Evolutionary conservation across 441 rosid species (phyloP).

Genomic region (Pelargonium australe): DNA sequence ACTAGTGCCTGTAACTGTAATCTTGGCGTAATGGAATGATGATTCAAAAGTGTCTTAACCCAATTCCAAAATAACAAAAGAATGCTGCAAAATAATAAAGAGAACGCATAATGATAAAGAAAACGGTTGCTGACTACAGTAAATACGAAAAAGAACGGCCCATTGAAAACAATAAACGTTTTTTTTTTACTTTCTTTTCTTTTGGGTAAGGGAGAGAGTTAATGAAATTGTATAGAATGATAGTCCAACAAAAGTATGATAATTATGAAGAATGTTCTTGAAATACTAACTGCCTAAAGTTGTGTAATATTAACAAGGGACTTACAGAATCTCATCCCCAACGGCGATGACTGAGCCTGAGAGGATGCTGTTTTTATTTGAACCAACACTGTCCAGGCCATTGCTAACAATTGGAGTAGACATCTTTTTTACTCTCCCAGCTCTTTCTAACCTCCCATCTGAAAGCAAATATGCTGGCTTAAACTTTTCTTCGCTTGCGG

Average conservation of each 20-base stretch:
- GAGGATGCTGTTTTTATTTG: conserved; percentile 41
- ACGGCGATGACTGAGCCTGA: conserved; percentile 70
- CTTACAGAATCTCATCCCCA: conserved; percentile 99
- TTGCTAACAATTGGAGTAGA: conserved; percentile 31
- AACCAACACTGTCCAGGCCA: conserved; percentile 32
- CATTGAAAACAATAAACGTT: background rate
- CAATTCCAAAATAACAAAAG: no score
- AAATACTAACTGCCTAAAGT: background rate
- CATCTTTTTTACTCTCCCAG: conserved; percentile 73
- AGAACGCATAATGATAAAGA: background rate
- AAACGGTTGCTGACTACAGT: background rate
- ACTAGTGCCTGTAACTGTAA: no score
- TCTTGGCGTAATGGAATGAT: no score
- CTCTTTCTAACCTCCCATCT: conserved; percentile 95
- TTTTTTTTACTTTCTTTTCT: background rate
- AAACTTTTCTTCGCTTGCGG: conserved; percentile 48
- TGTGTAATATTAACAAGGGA: conserved; percentile 27
- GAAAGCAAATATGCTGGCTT: conserved; percentile 95
- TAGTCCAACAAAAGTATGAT: background rate
- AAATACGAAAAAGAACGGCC: background rate
- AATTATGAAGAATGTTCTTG: background rate
- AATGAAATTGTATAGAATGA: background rate
- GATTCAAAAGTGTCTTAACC: no score
- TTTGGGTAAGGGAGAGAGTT: background rate
- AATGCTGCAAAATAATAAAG: no score